These are phyloP conservation scores for Tilletia caries DNA, from an alignment of 1,284 basidiomycete genomes.

Conservation along the genomic window DNA sequence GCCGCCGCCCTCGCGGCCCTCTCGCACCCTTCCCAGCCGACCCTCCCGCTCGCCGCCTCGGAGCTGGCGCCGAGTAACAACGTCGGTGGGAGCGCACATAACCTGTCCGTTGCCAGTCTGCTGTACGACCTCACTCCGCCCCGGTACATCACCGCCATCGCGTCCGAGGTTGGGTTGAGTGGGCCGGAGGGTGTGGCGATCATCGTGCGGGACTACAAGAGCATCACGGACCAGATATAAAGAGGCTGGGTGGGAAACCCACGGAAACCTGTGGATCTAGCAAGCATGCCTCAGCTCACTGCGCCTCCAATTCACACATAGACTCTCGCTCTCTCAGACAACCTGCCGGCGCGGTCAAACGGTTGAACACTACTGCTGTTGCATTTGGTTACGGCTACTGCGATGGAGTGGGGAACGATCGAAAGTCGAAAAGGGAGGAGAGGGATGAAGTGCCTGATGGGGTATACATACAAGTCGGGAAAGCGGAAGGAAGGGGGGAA, in stretches of 20 bases:
- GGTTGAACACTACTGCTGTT: no score
- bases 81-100: constrained; percentile 13
- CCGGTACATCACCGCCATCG: constrained; percentile 46
- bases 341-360: no score
- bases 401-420: background rate
- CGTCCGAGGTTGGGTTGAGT: constrained; percentile 48
- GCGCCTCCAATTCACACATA: no score
- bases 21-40: background rate
- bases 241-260: background rate
- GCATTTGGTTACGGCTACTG: no score
- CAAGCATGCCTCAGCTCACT: no score
- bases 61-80: constrained; percentile 34
- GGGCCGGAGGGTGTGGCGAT: constrained; percentile 51
- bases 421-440: background rate
- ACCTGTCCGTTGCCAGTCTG: constrained; percentile 43
- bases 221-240: constrained; percentile 23
- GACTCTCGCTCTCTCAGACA: no score
- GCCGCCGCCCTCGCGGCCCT: constrained; percentile 7
- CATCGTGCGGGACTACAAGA: constrained; percentile 52
- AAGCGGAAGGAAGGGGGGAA: background rate
- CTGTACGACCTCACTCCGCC: constrained; percentile 52
- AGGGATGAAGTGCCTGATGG: no score
- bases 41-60: constrained; percentile 20
- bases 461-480: background rate
- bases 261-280: no score